A percentile compares a stretch with the other conserved stretches of the same genome.
Conservation (phyloP, 306 rosid genomes). For the Fragaria iinumae region DNA sequence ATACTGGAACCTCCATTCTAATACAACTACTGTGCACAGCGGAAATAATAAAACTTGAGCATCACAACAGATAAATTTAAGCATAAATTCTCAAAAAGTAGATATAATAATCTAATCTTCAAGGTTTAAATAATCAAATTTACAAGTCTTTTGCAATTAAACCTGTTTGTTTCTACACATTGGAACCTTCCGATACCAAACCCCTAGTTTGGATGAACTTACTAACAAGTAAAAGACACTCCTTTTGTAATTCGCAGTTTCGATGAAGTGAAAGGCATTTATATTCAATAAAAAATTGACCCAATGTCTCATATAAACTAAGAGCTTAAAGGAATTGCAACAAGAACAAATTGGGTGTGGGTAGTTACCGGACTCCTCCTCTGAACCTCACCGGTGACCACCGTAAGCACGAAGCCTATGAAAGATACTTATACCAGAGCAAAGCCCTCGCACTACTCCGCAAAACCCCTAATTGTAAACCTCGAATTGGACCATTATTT, state of each 20-base stretch:
- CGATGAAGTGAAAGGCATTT: neutral
- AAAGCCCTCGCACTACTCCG: neutral
- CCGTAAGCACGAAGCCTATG: neutral
- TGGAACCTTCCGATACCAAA: neutral
- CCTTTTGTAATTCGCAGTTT: neutral
- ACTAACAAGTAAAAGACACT: neutral
- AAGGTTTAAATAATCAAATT: neutral
- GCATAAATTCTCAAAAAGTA: neutral
- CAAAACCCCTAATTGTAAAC: neutral
- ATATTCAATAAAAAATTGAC: neutral
- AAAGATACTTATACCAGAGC: neutral
- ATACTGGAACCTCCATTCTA: neutral
- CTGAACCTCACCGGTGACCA: neutral
- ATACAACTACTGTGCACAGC: neutral
- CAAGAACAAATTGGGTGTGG: neutral
- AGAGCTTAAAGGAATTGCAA: neutral
- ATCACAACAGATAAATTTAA: neutral
- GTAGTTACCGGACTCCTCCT: constrained; percentile 6
- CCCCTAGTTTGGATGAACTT: neutral
- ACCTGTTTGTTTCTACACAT: neutral
- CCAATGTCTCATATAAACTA: neutral
- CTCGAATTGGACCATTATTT: neutral
- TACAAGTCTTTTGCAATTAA: neutral
- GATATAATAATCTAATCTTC: neutral
- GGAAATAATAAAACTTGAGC: neutral